Conservation (phyloP, 106 monocot genomes). For the Apostasia ramifera region DNA sequence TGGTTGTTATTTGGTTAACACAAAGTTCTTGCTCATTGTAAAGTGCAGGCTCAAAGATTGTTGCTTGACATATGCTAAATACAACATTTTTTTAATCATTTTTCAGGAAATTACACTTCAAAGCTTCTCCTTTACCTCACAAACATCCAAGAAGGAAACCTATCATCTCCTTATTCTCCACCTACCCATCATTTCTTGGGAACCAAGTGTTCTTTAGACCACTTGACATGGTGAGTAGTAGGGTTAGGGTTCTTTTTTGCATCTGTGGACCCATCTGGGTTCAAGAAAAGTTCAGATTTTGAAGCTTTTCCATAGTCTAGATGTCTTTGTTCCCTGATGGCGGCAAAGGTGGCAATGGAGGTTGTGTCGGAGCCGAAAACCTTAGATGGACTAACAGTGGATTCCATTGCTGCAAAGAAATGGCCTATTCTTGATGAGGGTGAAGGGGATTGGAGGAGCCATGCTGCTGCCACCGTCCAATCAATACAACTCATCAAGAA, state of each 20-base stretch:
- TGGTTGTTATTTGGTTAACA: too few species aligned
- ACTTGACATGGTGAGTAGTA: background rate
- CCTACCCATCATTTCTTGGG: background rate
- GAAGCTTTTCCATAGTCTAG: background rate
- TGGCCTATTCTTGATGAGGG: slow-evolving; percentile 79
- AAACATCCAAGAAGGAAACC: background rate
- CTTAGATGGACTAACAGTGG: slow-evolving; percentile 82
- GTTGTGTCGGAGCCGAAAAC: slow-evolving; percentile 27
- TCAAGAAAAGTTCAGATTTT: background rate
- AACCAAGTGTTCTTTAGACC: background rate
- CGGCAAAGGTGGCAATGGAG: slow-evolving; percentile 3
- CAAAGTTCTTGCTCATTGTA: too few species aligned
- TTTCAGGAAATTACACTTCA: slow-evolving; percentile 5
- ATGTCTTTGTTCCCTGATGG: slow-evolving; percentile 30
- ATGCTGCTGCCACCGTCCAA: slow-evolving; percentile 74
- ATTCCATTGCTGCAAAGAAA: slow-evolving; percentile 47
- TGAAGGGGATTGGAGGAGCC: slow-evolving; percentile 86
- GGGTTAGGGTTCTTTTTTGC: background rate
- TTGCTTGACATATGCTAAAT: too few species aligned
- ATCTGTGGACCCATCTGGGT: background rate
- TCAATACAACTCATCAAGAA: slow-evolving; percentile 90
- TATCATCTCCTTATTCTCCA: background rate
- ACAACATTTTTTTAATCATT: background rate
- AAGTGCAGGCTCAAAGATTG: too few species aligned
- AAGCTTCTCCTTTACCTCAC: background rate